phyloP scores from a whole-genome alignment of 768 basidiomycete species.

The Suillus tomentosus region DNA sequence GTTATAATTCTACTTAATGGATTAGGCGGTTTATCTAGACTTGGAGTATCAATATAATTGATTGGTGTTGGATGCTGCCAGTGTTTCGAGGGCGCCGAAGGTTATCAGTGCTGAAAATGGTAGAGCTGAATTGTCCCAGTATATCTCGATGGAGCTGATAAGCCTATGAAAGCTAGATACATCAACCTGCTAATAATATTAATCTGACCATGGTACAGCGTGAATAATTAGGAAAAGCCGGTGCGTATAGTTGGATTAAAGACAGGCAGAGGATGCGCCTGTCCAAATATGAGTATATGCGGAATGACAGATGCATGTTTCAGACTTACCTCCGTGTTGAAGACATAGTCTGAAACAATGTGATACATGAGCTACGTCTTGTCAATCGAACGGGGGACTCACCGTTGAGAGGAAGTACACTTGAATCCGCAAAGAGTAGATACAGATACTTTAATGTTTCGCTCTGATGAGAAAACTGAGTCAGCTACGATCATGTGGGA shows the following conservation, averaged over 20 bases:
- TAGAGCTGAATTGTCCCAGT: not conserved
- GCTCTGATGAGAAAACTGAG: constrained; percentile 48
- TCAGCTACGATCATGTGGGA: not conserved
- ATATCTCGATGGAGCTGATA: constrained; percentile 2
- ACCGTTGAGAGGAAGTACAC: constrained; percentile 74
- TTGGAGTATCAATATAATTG: constrained; percentile 10
- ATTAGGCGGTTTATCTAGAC: constrained; percentile 12
- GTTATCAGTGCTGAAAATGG: not conserved
- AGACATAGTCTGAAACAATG: constrained; percentile 65
- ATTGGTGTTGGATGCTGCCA: not conserved
- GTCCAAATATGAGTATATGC: constrained; percentile 7
- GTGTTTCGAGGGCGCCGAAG: not conserved
- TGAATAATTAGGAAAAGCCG: constrained; percentile 42
- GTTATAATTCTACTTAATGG: constrained; percentile 17
- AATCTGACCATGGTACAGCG: not conserved
- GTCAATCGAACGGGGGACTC: constrained; percentile 33
- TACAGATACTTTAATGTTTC: constrained; percentile 93
- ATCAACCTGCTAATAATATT: not conserved
- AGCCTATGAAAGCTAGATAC: too few relatives aligned
- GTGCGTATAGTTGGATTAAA: constrained; percentile 56
- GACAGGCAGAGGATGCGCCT: constrained; percentile 75
- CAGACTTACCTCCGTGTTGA: constrained; percentile 82
- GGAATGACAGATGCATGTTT: not conserved
- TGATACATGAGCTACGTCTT: constrained; percentile 14
- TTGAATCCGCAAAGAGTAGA: constrained; percentile 77